Percentiles rank a stretch among this genome's conserved stretches.
phyloP scores from a whole-genome alignment of 768 basidiomycete genomes.

The Lactarius hatsudake region DNA sequence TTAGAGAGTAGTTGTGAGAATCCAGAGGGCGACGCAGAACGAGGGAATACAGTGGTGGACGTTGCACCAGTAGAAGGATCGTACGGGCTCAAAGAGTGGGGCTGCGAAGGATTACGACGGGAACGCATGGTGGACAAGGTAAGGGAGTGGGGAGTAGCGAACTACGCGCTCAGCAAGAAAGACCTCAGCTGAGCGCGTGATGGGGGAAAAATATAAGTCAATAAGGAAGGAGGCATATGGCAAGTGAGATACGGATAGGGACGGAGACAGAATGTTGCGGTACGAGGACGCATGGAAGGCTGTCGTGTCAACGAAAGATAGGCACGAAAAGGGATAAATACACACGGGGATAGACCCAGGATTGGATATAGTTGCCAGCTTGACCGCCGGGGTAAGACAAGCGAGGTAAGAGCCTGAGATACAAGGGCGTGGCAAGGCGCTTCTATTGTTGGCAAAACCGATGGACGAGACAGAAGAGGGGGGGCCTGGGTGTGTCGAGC shows the following conservation, averaged over 20 bases:
- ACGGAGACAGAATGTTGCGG: slow-evolving; percentile 4
- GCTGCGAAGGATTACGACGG: slow-evolving; percentile 22
- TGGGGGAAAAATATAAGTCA: not conserved
- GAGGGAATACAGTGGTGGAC: slow-evolving; percentile 36
- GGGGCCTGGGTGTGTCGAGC: not conserved
- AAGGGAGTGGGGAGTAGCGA: not conserved
- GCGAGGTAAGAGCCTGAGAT: not conserved
- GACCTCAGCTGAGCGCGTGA: slow-evolving; percentile 2
- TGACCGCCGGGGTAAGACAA: not conserved
- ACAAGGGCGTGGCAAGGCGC: not conserved
- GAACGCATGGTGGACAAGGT: slow-evolving; percentile 20
- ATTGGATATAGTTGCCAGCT: not conserved
- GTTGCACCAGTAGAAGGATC: slow-evolving; percentile 18
- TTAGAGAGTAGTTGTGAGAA: slow-evolving; percentile 64
- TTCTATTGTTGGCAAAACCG: not conserved
- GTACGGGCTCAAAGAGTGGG: slow-evolving; percentile 27
- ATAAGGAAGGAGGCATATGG: not conserved
- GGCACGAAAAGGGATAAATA: slow-evolving; percentile 7
- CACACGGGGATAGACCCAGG: not conserved
- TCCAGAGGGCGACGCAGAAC: slow-evolving; percentile 66
- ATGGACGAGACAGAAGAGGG: not conserved
- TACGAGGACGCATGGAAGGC: slow-evolving; percentile 7
- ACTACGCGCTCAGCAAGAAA: slow-evolving; percentile 1
- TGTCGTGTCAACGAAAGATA: slow-evolving; percentile 2
- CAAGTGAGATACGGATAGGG: slow-evolving; percentile 8